Percentiles rank a stretch among this genome's conserved stretches.
Conservation (phyloP, 2,329 filamentous ascomycete species). For the Pseudocercospora fijiensis region DNA sequence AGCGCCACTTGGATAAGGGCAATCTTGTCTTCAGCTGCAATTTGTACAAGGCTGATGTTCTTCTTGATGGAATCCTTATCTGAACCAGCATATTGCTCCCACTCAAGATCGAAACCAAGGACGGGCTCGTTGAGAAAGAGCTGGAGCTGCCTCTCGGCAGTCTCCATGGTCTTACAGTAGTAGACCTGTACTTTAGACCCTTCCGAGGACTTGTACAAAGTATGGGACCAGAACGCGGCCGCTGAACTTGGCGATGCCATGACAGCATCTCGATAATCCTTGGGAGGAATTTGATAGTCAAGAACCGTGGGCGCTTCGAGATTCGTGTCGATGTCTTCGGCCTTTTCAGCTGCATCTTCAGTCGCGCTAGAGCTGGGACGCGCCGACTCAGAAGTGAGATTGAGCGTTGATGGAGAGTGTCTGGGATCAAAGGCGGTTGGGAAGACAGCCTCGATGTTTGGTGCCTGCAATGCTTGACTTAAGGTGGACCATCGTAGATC, state of each 20-base stretch:
- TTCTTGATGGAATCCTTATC: constrained; percentile 35
- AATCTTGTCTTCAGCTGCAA: constrained; percentile 74
- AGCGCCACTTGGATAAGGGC: constrained; percentile 78
- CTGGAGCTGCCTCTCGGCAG: constrained; percentile 64
- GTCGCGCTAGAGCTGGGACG: background rate
- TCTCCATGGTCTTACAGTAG: constrained; percentile 69
- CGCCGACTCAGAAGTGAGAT: background rate
- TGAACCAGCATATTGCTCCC: constrained; percentile 56
- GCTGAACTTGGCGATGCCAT: constrained; percentile 32
- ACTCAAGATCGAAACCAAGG: constrained; percentile 89
- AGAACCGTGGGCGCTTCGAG: constrained; percentile 20
- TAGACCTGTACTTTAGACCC: constrained; percentile 69
- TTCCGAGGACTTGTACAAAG: constrained; percentile 66
- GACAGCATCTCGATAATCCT: constrained; percentile 31
- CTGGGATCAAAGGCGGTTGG: background rate
- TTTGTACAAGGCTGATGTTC: constrained; percentile 78
- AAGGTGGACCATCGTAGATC: constrained; percentile 5
- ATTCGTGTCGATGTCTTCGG: background rate
- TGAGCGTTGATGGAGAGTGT: background rate
- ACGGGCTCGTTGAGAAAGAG: constrained; percentile 69
- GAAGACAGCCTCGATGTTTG: background rate
- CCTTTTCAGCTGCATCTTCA: background rate
- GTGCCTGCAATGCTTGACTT: background rate
- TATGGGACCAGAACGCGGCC: constrained; percentile 61
- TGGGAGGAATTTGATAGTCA: constrained; percentile 31